Conservation (phyloP, 1,284 basidiomycete species). For the Rhodotorula glutinis region DNA sequence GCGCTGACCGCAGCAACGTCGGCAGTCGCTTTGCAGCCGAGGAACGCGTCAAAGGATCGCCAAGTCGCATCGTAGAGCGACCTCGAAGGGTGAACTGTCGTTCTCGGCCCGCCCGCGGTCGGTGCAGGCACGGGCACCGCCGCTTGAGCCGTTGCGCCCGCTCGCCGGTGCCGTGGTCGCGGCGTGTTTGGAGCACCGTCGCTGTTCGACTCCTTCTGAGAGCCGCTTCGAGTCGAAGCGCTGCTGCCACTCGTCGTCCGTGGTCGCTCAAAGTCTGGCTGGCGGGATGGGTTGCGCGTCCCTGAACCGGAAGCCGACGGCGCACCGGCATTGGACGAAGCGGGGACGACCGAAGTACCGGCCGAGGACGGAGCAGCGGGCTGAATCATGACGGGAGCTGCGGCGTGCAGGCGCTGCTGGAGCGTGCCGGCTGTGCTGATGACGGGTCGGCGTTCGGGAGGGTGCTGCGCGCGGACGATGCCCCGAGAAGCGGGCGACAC, state of each 20-base stretch:
- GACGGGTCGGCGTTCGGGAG: slow-evolving; percentile 1
- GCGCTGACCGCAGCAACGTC: not conserved
- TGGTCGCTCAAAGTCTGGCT: slow-evolving; percentile 4
- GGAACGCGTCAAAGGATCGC: slow-evolving; percentile 29
- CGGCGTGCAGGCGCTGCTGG: slow-evolving; percentile 17
- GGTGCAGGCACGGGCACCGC: not conserved
- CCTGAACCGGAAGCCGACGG: not conserved
- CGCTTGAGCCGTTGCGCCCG: not conserved
- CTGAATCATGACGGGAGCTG: not conserved
- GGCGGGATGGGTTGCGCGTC: not conserved
- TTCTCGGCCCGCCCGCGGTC: not conserved
- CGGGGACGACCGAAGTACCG: slow-evolving; percentile 7
- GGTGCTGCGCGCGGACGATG: slow-evolving; percentile 12
- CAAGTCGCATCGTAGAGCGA: slow-evolving; percentile 38
- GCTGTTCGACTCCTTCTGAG: not conserved
- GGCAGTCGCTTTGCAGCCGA: slow-evolving; percentile 7
- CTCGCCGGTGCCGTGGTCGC: slow-evolving; percentile 1
- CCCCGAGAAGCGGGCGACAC: slow-evolving; percentile 55
- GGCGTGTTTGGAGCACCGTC: not conserved
- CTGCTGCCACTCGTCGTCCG: slow-evolving; percentile 5
- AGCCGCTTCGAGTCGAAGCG: not conserved
- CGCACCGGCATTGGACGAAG: not conserved
- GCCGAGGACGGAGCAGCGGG: not conserved
- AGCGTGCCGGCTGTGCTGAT: slow-evolving; percentile 4
- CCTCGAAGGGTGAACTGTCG: slow-evolving; percentile 17